These are phyloP conservation scores for Nitzschia palea DNA, from an alignment of 108 stramenopile genomes.

Conservation along the genomic window DNA sequence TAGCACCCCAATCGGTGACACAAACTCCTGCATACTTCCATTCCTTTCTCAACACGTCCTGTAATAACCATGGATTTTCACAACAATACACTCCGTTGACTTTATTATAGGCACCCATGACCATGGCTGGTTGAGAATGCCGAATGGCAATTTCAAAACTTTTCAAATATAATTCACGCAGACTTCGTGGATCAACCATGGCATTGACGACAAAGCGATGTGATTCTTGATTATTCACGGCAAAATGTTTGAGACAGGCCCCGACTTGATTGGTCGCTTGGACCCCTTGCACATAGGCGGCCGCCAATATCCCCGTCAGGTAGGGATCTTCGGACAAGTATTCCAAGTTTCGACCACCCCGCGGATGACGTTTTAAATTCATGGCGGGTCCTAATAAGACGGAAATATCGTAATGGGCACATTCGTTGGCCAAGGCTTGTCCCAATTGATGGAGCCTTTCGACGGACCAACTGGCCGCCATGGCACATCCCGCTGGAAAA, in stretches of 20 bases:
- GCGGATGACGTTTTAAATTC: slow-evolving; percentile 61
- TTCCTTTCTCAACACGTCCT: slow-evolving; percentile 40
- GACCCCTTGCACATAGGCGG: slow-evolving; percentile 47
- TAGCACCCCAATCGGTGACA: slow-evolving; percentile 77
- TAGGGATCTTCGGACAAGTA: slow-evolving; percentile 76
- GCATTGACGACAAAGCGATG: slow-evolving; percentile 52
- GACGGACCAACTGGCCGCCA: slow-evolving; percentile 44
- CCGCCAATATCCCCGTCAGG: slow-evolving; percentile 44
- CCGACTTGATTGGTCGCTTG: slow-evolving; percentile 44
- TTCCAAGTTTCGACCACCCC: slow-evolving; percentile 68
- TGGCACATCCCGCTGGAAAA: slow-evolving; percentile 48
- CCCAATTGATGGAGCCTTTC: slow-evolving; percentile 30
- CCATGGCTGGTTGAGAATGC: slow-evolving; percentile 14
- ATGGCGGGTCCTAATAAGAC: slow-evolving; percentile 66
- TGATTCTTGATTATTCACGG: slow-evolving; percentile 68
- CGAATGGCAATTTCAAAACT: slow-evolving; percentile 44
- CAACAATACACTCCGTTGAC: slow-evolving; percentile 65
- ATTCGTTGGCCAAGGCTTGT: slow-evolving; percentile 38
- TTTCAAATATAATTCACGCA: slow-evolving; percentile 63
- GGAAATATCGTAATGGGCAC: slow-evolving; percentile 21
- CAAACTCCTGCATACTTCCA: slow-evolving; percentile 66
- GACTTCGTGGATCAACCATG: slow-evolving; percentile 60
- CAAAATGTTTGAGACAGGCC: slow-evolving; percentile 70
- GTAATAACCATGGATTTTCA: slow-evolving; percentile 43
- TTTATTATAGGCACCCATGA: slow-evolving; percentile 62